Base-by-base conservation (phyloP, 2,329 filamentous ascomycete genomes). In the Aspergillus transmontanensis region DNA sequence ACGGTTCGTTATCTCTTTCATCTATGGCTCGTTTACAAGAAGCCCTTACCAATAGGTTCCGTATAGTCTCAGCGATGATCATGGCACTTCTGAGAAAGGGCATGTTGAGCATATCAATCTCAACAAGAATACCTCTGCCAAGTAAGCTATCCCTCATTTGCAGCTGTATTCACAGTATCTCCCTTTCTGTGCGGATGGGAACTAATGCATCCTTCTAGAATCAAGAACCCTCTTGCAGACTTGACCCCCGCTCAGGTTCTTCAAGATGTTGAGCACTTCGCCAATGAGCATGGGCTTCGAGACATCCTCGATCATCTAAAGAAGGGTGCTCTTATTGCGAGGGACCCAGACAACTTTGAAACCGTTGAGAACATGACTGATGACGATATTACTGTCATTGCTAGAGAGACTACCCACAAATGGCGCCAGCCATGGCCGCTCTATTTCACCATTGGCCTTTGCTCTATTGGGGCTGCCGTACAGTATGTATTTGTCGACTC, bases 371-470 rank as follows among this genome's bases (percentile, higher is more conserved):
- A 75, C 0, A 72, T 86, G 26, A 78, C 77, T 2, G 76, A 80
- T 3, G 65, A 71, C 0, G 83, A 85, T 64, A 67, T 75, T 28
- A 71, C 76, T 7, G 77, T 76, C 6, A 77, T 85, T 36, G 75
- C 75, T n/a, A 72, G 80, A 28, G 83, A 85, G 67, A 73, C 79
- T 32, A 70, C 76, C 21, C 80, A 84, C 67, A 81, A 81, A 63
- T 85, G 84, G 83, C 77, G 77, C 12, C 83, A 85, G 64, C 82
- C 84, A 3, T 67, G 64, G 53, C 64, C 78, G 16, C 75, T 86
- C 9, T 85, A 85, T 69, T 79, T 81, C 61, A 84, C 82, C 10
- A 82, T 86, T 65, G 78, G 83, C 46, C 76, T 85, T 19, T 84
- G 82, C 68, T 84, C 83, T 1, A 78, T 86, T 51, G 84, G 81